Evolutionary conservation across 805 yeast species (phyloP), one percentile per base, ranked within the genome.

Genomic region (Candida morakotiae): DNA sequence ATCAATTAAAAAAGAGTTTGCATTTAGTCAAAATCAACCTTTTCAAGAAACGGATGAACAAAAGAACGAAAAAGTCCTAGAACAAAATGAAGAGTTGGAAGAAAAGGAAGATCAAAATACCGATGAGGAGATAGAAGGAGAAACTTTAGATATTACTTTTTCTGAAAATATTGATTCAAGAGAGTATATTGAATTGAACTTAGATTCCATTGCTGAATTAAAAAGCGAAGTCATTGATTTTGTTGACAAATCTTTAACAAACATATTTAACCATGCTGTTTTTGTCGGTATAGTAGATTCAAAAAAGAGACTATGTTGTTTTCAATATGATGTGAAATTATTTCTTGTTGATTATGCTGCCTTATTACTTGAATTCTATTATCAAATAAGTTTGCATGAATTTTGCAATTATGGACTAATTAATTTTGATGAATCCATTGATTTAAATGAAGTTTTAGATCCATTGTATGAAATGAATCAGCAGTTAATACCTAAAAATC

Each of bases 271-370:
- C 7, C 77, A 83, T 38, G 75, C 83, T 34, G 76, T 82, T 0
- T 86, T 73, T 52, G 82, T 93, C 7, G 98, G 98, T 0, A 61
- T 91, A 3, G 89, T 86, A 2, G 98, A 91, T 53, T 73, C 73
- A 9, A 52, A 60, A 9, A 73, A 77, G 43, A 64, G 97, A 30
- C 63, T 91, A 15, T 81, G 84, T 10, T 83, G 95, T n/a, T 67
- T 91, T 30, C 98, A 93, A 55, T 75, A 80, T 52, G 96, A 83
- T 48, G 83, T 88, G 7, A 78, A 79, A 40, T 64, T 93, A 10
- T 83, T 74, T 53, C 59, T 93, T 17, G 78, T 91, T 14, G 96
- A 91, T 57, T 93, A 87, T 56, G 87, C 82, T 0, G 71, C 84
- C 0, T 54, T 86, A 1, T 67, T 81, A 20, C 59, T 62, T 42